Conservation (phyloP, 1,284 basidiomycete species). For the Fomitopsis betulina region DNA sequence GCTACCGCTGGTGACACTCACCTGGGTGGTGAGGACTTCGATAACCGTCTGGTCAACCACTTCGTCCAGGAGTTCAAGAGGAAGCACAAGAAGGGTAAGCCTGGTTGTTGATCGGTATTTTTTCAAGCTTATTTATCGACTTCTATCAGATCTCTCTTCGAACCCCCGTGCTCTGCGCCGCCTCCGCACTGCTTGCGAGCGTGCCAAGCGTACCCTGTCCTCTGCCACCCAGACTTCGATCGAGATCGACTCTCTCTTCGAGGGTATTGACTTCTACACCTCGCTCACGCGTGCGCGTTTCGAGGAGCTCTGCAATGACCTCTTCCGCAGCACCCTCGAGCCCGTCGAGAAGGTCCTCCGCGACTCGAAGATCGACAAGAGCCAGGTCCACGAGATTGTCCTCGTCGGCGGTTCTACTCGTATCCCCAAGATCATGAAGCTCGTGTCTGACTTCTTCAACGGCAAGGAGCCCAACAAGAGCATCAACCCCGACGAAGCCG, state of each 20-base stretch:
- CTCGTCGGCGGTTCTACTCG: conserved; percentile 98
- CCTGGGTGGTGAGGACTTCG: conserved; percentile 98
- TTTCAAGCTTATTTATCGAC: conserved; percentile 15
- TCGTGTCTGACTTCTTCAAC: conserved; percentile 98
- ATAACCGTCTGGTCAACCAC: conserved; percentile 97
- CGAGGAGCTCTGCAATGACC: conserved; percentile 96
- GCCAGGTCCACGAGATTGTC: conserved; percentile 94
- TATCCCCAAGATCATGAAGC: conserved; percentile 97
- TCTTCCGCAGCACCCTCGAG: conserved; percentile 96
- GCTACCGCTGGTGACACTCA: conserved; percentile 99
- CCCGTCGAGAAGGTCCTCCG: conserved; percentile 98
- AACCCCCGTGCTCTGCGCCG: conserved; percentile 95
- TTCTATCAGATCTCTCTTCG: conserved; percentile 73
- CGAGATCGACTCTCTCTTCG: conserved; percentile 98
- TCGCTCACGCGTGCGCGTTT: conserved; percentile 98
- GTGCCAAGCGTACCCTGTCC: conserved; percentile 98
- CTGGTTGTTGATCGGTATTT: conserved; percentile 10
- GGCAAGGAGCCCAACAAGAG: conserved; percentile 95
- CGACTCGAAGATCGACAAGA: conserved; percentile 98
- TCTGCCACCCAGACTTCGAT: conserved; percentile 98
- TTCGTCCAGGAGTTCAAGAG: conserved; percentile 99
- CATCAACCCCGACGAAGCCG: conserved; percentile 99
- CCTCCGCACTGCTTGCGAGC: conserved; percentile 95
- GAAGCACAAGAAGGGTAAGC: conserved; percentile 93
- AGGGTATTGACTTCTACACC: conserved; percentile 99